These are phyloP conservation scores for Pleurotus sapidus DNA, from an alignment of 768 basidiomycete species.

Conservation along the genomic window DNA sequence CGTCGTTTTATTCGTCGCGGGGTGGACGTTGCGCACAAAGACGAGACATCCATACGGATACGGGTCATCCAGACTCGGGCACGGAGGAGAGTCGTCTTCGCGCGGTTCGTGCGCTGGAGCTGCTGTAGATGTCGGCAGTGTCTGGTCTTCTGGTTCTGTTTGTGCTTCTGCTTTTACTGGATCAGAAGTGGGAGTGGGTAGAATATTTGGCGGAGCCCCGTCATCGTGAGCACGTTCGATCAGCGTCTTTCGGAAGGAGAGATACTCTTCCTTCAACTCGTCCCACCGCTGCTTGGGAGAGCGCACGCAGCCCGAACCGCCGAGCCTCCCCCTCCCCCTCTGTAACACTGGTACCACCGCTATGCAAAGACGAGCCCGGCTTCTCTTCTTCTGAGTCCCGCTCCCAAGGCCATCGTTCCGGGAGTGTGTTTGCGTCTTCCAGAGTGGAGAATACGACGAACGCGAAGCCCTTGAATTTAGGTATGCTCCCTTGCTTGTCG, in stretches of 20 bases:
- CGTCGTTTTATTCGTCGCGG: slow-evolving; percentile 80
- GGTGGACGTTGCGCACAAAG: slow-evolving; percentile 67
- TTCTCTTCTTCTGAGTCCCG: slow-evolving; percentile 10
- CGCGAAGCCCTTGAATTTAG: slow-evolving; percentile 74
- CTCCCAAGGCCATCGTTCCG: slow-evolving; percentile 64
- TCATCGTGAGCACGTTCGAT: slow-evolving; percentile 41
- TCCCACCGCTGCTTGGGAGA: slow-evolving; percentile 65
- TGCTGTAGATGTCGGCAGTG: background rate
- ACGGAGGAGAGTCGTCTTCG: background rate
- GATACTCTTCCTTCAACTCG: slow-evolving; percentile 63
- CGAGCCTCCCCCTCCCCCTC: slow-evolving; percentile 34
- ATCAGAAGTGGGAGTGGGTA: background rate
- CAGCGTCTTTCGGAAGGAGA: slow-evolving; percentile 55
- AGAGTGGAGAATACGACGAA: slow-evolving; percentile 52
- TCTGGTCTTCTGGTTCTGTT: slow-evolving; percentile 41
- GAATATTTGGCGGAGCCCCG: slow-evolving; percentile 13
- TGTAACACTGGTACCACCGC: background rate
- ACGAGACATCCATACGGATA: slow-evolving; percentile 69
- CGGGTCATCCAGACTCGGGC: slow-evolving; percentile 27
- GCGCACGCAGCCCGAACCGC: slow-evolving; percentile 57
- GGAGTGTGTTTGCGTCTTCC: slow-evolving; percentile 38
- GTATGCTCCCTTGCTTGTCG: slow-evolving; percentile 50
- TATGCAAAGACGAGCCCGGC: background rate
- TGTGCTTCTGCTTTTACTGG: slow-evolving; percentile 22
- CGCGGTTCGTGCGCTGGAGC: background rate